phyloP scores from a whole-genome alignment of 1,139 yeast species.

The Saccharomyces hybrid region DNA sequence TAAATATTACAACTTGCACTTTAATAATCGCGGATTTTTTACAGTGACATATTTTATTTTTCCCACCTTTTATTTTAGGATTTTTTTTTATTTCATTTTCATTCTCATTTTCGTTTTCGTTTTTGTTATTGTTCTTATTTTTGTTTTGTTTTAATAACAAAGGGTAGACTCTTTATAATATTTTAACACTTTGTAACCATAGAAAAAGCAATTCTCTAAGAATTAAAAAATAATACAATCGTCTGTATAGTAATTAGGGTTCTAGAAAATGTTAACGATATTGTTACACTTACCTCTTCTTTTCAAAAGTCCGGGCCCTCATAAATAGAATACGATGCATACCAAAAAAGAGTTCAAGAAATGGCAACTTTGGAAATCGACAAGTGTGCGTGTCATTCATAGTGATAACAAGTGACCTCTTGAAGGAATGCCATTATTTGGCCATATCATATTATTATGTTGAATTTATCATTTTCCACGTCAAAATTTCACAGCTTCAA shows the following conservation, averaged over 20 bases:
- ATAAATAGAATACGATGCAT: no score
- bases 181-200: not conserved
- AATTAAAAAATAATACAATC: not conserved
- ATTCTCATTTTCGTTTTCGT: no score
- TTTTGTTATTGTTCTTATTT: not conserved
- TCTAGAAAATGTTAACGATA: not conserved
- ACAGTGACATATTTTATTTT: not conserved
- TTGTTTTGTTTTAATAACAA: not conserved
- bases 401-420: not conserved
- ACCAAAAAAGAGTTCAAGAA: not conserved
- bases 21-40: not conserved
- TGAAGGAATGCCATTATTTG: not conserved
- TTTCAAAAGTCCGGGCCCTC: not conserved
- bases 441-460: not conserved
- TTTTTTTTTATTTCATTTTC: not conserved
- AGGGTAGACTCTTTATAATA: not conserved
- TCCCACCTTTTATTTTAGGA: not conserved
- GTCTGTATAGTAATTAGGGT: not conserved
- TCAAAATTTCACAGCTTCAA: not conserved
- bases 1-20: not conserved
- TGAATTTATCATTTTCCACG: not conserved
- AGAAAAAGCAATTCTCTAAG: not conserved
- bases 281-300: not conserved
- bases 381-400: not conserved
- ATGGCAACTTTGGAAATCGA: not conserved